phyloP scores from a whole-genome alignment of 495 filamentous ascomycete species.

The Trichoderma orchidacearum region DNA sequence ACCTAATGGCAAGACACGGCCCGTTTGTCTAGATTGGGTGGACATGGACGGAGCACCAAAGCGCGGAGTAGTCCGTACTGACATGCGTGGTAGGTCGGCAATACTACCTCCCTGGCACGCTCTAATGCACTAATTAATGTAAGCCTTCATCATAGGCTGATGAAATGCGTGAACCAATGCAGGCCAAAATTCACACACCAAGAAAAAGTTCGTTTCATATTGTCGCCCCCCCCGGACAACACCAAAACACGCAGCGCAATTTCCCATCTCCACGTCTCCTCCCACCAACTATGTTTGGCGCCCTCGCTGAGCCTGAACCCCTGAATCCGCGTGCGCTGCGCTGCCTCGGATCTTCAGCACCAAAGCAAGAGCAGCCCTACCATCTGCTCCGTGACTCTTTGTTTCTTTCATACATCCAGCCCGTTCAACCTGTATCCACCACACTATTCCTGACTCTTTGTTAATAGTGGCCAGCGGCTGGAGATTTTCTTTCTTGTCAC shows the following conservation, averaged over 20 bases:
- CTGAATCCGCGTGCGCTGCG: neutral
- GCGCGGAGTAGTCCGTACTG: no score
- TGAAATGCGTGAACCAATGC: neutral
- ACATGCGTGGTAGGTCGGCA: no score
- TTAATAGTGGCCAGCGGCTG: neutral
- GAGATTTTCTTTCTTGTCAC: neutral
- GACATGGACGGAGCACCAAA: neutral
- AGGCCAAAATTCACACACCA: neutral
- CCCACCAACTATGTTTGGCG: conserved; percentile 1
- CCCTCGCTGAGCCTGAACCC: neutral
- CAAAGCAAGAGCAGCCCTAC: neutral
- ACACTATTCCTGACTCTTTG: neutral
- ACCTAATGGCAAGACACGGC: no score
- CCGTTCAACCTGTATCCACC: neutral
- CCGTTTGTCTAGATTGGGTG: no score
- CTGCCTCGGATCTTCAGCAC: neutral
- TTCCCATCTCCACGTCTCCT: neutral
- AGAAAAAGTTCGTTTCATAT: neutral
- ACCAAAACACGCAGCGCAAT: neutral
- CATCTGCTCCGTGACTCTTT: neutral
- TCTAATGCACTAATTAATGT: neutral
- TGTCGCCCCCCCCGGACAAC: neutral
- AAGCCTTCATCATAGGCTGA: neutral
- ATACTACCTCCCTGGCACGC: no score
- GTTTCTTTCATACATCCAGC: neutral